Conservation (phyloP, 257 asterid species). For the Thymus mandschuricus region DNA sequence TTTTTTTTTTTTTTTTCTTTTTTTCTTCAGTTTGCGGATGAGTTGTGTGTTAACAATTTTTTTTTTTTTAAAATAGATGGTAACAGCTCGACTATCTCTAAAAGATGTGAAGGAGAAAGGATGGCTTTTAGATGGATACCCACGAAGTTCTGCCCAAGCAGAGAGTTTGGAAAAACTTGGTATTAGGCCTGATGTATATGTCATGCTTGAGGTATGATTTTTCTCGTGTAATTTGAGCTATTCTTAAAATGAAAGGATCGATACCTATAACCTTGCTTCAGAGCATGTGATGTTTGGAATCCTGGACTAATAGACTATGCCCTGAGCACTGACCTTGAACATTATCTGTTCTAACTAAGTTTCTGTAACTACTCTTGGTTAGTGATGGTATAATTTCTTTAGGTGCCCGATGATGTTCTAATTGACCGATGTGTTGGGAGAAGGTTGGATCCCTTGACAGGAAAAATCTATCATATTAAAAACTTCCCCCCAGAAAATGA, state of each 20-base stretch:
- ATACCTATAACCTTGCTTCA: background rate
- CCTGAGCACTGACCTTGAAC: constrained; percentile 9
- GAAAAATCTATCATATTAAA: constrained; percentile 72
- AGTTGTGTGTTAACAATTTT: constrained; percentile 29
- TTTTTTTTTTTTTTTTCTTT: constrained; percentile 9
- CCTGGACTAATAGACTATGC: background rate
- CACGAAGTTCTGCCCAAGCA: constrained; percentile 83
- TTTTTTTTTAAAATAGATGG: constrained; percentile 60
- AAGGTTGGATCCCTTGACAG: constrained; percentile 85
- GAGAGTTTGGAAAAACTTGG: constrained; percentile 80
- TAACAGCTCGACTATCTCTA: constrained; percentile 67
- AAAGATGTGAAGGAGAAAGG: constrained; percentile 91
- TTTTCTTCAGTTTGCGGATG: constrained; percentile 26
- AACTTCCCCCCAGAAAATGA: constrained; percentile 81
- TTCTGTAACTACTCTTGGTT: constrained; percentile 29
- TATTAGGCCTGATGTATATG: constrained; percentile 75
- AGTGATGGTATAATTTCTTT: constrained; percentile 33
- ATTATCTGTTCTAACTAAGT: constrained; percentile 10
- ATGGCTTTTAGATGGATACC: constrained; percentile 97
- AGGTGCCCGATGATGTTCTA: constrained; percentile 88
- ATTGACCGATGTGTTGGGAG: constrained; percentile 89
- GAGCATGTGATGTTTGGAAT: background rate
- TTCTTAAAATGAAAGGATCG: constrained; percentile 15
- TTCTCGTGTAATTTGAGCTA: constrained; percentile 16
- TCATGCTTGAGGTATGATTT: constrained; percentile 77